phyloP scores from a whole-genome alignment of 768 basidiomycete genomes.

The Chlorophyllum brunneum region DNA sequence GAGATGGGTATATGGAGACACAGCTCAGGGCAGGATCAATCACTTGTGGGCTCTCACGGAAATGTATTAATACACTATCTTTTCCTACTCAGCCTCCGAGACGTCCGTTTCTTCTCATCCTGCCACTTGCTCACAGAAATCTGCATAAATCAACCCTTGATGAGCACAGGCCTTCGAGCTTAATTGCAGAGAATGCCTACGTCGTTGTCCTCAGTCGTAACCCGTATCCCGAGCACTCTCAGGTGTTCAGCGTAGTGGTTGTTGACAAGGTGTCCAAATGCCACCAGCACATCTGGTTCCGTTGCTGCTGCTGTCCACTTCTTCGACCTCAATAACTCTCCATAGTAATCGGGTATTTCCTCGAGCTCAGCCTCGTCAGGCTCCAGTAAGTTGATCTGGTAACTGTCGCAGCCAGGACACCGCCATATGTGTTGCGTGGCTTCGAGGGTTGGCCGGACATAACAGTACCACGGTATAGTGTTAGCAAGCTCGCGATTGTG shows the following conservation, averaged over 20 bases:
- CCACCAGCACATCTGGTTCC: slow-evolving; percentile 18
- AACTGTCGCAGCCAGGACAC: slow-evolving; percentile 39
- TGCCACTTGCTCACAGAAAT: slow-evolving; percentile 8
- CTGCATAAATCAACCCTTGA: not conserved
- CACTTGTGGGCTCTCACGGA: not conserved
- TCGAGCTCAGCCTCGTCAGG: slow-evolving; percentile 29
- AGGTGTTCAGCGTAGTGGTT: slow-evolving; percentile 6
- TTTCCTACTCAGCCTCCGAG: slow-evolving; percentile 1
- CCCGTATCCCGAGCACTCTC: not conserved
- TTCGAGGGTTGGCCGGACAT: slow-evolving; percentile 34
- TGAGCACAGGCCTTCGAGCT: not conserved
- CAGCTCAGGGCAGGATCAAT: slow-evolving; percentile 6
- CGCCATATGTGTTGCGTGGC: slow-evolving; percentile 46
- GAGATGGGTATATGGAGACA: not conserved
- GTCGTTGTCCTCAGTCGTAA: not conserved
- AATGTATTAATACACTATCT: not conserved
- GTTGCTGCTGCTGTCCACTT: slow-evolving; percentile 33
- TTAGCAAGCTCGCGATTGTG: slow-evolving; percentile 16
- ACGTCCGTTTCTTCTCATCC: slow-evolving; percentile 2
- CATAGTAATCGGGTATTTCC: slow-evolving; percentile 19
- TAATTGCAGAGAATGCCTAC: not conserved
- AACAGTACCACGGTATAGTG: slow-evolving; percentile 33
- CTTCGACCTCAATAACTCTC: slow-evolving; percentile 24
- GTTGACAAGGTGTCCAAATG: slow-evolving; percentile 9
- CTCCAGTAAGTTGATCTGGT: slow-evolving; percentile 43